Conservation (phyloP, 345 rosid genomes). For the Eutrema heterophyllum region DNA sequence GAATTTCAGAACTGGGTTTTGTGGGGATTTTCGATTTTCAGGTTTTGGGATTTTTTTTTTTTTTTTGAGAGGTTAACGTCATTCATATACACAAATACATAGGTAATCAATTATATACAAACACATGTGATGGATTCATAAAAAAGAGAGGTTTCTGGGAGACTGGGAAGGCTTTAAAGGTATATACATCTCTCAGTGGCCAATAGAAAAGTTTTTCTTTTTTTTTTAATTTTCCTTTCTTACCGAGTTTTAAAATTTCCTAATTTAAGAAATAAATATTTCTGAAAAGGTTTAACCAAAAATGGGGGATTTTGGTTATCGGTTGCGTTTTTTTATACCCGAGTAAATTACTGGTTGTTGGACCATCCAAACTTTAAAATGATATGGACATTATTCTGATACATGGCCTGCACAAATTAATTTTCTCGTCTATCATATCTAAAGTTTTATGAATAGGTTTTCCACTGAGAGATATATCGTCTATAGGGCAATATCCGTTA, state of each 20-base stretch:
- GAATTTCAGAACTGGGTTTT: neutral
- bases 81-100: neutral
- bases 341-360: neutral
- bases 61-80: neutral
- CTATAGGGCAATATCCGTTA: too few relatives aligned
- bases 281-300: neutral
- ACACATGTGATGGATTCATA: constrained; percentile 2
- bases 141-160: constrained; percentile 4
- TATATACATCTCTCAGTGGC: neutral
- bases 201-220: neutral
- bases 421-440: neutral
- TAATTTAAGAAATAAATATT: constrained; percentile 1
- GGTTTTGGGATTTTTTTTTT: neutral
- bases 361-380: neutral
- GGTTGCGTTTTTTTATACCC: neutral
- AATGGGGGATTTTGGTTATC: neutral
- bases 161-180: constrained; percentile 4
- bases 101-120: neutral
- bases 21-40: neutral
- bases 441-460: neutral
- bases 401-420: neutral
- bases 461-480: too few relatives aligned
- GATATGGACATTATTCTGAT: neutral
- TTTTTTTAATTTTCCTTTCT: neutral
- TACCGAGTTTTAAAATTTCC: neutral